A percentile compares a stretch with the other conserved stretches of the same genome.
phyloP scores from a whole-genome alignment of 78 protist species.

The Dictyostelium intermedium region DNA sequence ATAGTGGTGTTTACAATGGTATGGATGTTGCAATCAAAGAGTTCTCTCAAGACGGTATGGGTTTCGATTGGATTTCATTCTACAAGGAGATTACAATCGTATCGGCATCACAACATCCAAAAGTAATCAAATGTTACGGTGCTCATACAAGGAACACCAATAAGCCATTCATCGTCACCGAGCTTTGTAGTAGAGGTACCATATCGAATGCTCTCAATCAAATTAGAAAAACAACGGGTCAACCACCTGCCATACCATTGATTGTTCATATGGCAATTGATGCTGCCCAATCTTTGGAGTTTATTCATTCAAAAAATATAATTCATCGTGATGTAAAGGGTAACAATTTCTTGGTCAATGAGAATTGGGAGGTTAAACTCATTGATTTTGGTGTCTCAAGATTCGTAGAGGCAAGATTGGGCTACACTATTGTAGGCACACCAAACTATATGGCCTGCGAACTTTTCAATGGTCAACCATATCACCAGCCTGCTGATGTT shows the following conservation, averaged over 20 bases:
- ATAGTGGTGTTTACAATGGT: constrained; percentile 34
- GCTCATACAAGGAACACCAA: constrained; percentile 41
- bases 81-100: constrained; percentile 30
- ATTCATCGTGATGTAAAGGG: constrained; percentile 69
- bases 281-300: constrained; percentile 54
- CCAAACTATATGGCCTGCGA: constrained; percentile 70
- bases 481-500: constrained; percentile 57
- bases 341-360: constrained; percentile 47
- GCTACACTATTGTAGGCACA: constrained; percentile 49
- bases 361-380: constrained; percentile 35
- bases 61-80: constrained; percentile 55
- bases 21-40: constrained; percentile 59
- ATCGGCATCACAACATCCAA: constrained; percentile 53
- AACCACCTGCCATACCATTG: background rate
- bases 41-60: constrained; percentile 37
- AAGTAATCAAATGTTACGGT: constrained; percentile 44
- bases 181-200: constrained; percentile 59
- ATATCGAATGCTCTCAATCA: constrained; percentile 2
- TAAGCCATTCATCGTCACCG: constrained; percentile 70
- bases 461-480: constrained; percentile 55
- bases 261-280: constrained; percentile 49
- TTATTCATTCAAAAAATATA: constrained; percentile 34
- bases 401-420: background rate
- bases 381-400: constrained; percentile 60
- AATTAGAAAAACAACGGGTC: background rate